Conservation (phyloP, 2,329 filamentous ascomycete species). For the Hypocreales sp. region DNA sequence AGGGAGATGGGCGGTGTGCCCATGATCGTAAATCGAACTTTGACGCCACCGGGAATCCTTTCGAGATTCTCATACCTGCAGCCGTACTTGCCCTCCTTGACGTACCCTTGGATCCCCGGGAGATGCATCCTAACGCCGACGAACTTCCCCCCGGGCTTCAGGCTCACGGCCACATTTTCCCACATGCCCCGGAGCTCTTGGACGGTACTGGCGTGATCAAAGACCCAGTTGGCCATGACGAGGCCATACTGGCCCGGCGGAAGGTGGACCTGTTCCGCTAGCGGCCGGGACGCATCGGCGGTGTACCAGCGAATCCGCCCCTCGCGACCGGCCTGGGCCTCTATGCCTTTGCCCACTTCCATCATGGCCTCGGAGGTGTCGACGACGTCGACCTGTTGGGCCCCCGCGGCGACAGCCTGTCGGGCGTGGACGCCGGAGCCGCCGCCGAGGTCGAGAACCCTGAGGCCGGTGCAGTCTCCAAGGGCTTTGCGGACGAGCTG, state of each 20-base stretch:
- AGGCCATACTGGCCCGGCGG: slow-evolving; percentile 2
- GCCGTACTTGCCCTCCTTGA: neutral
- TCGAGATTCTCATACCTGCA: neutral
- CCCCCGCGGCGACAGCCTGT: slow-evolving; percentile 2
- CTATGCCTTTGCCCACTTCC: neutral
- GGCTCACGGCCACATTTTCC: slow-evolving; percentile 1
- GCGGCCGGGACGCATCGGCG: neutral
- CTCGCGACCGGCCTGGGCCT: neutral
- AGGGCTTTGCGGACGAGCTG: slow-evolving; percentile 2
- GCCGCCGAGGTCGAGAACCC: slow-evolving; percentile 3
- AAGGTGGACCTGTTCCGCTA: slow-evolving; percentile 1
- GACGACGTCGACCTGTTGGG: slow-evolving; percentile 2
- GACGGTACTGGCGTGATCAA: neutral
- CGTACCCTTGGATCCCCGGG: neutral
- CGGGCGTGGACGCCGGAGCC: slow-evolving; percentile 2
- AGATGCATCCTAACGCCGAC: neutral
- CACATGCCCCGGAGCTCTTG: slow-evolving; percentile 2
- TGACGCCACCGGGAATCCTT: neutral
- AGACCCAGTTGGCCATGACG: slow-evolving; percentile 4
- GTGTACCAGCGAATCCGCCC: neutral
- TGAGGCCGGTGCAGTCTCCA: slow-evolving; percentile 1
- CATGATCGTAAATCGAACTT: neutral
- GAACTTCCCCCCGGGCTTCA: slow-evolving; percentile 3
- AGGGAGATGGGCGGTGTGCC: neutral
- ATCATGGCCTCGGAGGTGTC: slow-evolving; percentile 2